A percentile compares a stretch with the other conserved stretches of the same genome.
Evolutionary conservation across 305 asterid genomes (phyloP).

Genomic region (Andrographis paniculata): DNA sequence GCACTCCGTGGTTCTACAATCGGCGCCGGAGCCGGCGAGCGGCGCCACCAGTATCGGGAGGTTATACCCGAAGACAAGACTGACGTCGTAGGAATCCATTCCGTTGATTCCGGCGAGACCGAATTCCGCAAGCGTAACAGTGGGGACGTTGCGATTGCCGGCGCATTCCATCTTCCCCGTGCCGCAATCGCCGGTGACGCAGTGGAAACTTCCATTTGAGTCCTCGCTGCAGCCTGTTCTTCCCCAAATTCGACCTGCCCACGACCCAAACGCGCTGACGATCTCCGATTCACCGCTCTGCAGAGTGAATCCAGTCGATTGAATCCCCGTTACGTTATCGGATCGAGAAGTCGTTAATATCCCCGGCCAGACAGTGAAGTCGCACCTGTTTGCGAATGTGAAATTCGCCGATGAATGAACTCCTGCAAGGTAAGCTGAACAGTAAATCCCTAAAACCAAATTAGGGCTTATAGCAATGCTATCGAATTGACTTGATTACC

Average conservation of each 20-base stretch:
- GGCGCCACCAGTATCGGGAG: not conserved
- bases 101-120: not conserved
- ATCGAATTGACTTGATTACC: too few species aligned
- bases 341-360: too few species aligned
- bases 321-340: not conserved
- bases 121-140: not conserved
- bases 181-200: not conserved
- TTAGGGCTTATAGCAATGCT: too few species aligned
- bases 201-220: not conserved
- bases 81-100: not conserved
- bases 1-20: not conserved
- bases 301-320: not conserved
- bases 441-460: not conserved
- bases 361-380: not conserved
- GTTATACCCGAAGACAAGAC: not conserved
- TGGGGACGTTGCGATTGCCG: not conserved
- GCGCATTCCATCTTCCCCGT: not conserved
- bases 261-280: not conserved
- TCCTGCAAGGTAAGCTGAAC: not conserved
- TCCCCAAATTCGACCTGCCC: not conserved
- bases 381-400: not conserved
- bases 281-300: not conserved
- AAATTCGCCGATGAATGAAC: not conserved
- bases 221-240: not conserved
- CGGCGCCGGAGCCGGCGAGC: not conserved